Evolutionary conservation across 2,329 filamentous ascomycete genomes (phyloP), one percentile per base, ranked within the genome.

Genomic region (Catunica adiposa): DNA sequence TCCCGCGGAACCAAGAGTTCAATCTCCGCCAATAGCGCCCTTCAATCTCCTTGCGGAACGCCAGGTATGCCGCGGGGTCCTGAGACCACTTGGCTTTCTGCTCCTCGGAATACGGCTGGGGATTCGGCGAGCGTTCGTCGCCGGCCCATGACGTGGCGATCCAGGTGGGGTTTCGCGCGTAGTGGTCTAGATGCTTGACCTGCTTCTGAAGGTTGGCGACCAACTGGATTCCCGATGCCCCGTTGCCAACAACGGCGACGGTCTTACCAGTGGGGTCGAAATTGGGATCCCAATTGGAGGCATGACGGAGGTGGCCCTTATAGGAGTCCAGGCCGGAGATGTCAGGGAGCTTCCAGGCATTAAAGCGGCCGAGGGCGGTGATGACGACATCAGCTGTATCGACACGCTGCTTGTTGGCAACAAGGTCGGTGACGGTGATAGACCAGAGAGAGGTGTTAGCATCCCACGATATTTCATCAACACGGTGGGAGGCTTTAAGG

Each of bases 131-230:
- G 31, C 78, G 73, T 61, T 76, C 67, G 58, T 76, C 68, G 34
- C 76, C 71, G 0, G 76, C 76, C 66, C 80, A 83, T 0, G 78
- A 77, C 1, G 77, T 73, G 0, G 82, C 78, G 26, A 86, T 78
- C 83, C 83, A 86, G 0, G 82, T 85, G 31, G 71, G 75, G 61
- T 76, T 81, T 8, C 82, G 71, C 1, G 75, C 79, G 60, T 84
- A 85, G 64, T 83, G 79, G 59, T 84, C 79, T 0, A 85, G 68
- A 1, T 70, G 74, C 1, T 61, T 62, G 1, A 74, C 75, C 0
- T 62, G 62, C 26, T 70, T 69, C 56, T 79, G 76, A 1, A 81
- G 60, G 47, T 76, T 76, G 0, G 77, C 67, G 0, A 75, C 71
- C 1, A 77, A 65, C 58, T 83, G 80, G 25, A 82, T 73, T 0